These are phyloP conservation scores for Geranium brycei DNA, from an alignment of 345 rosid species.

Conservation along the genomic window DNA sequence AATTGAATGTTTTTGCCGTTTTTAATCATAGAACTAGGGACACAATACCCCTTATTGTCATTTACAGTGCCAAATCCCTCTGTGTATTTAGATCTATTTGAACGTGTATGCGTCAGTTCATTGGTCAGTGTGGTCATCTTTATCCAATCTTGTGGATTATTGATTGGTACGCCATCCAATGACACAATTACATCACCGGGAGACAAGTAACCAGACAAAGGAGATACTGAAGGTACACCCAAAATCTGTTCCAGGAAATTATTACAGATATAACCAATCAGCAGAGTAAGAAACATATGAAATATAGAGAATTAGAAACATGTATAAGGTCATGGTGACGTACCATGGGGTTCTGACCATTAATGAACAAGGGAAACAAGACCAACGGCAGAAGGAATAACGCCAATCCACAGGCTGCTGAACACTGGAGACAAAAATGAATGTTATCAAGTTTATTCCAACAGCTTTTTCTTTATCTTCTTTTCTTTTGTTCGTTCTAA, in stretches of 20 bases:
- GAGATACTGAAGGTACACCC: constrained; percentile 48
- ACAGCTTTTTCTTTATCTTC: too few relatives aligned
- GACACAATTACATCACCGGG: constrained; percentile 61
- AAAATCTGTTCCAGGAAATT: constrained; percentile 36
- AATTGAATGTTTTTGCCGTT: constrained; percentile 25
- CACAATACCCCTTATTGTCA: constrained; percentile 63
- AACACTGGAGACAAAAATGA: constrained; percentile 27
- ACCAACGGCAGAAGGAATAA: constrained; percentile 47
- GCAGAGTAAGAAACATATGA: neutral
- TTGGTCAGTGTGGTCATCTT: constrained; percentile 31
- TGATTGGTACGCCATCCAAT: constrained; percentile 49
- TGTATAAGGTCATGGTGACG: neutral
- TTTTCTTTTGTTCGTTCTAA: too few relatives aligned
- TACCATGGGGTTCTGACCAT: constrained; percentile 52
- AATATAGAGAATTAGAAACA: neutral
- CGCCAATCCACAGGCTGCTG: constrained; percentile 47
- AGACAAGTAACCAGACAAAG: constrained; percentile 62
- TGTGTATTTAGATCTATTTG: constrained; percentile 24
- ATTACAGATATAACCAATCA: constrained; percentile 1
- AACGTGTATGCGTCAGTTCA: constrained; percentile 21
- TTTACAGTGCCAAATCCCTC: constrained; percentile 15
- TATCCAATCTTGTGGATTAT: constrained; percentile 51
- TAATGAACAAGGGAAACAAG: constrained; percentile 48
- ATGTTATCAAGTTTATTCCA: too few relatives aligned
- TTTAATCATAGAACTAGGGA: constrained; percentile 38